phyloP scores from a whole-genome alignment of 768 basidiomycete species.

The Termitomyces sp. region DNA sequence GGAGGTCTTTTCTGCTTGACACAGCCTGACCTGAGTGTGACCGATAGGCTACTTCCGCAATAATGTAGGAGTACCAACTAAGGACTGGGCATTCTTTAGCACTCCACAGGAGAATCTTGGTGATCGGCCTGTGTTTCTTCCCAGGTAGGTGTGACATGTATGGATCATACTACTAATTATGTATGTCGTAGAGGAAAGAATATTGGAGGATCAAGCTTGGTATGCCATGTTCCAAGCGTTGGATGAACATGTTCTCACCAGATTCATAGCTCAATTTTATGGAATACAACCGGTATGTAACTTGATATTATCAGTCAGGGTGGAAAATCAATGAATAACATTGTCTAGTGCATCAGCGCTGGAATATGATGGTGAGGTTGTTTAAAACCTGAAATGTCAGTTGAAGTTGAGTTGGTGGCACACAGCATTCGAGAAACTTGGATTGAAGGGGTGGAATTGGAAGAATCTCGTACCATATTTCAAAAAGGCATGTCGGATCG shows the following conservation, averaged over 20 bases:
- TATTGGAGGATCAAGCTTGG: not conserved
- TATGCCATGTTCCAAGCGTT: not conserved
- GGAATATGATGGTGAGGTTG: not conserved
- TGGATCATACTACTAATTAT: not conserved
- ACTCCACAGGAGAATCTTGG: not conserved
- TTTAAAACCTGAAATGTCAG: not conserved
- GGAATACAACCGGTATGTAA: not conserved
- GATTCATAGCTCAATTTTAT: not conserved
- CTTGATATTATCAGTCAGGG: no score
- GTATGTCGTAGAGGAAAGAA: not conserved
- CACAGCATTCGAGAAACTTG: conserved; percentile 1
- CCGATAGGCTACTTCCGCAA: no score
- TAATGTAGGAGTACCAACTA: not conserved
- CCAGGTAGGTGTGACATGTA: not conserved
- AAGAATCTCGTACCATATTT: conserved; percentile 1
- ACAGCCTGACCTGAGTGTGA: no score
- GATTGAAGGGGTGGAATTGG: not conserved
- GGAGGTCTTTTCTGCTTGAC: no score
- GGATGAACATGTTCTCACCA: not conserved
- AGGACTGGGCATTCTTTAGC: conserved; percentile 1
- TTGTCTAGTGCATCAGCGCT: not conserved
- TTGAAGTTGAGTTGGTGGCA: not conserved
- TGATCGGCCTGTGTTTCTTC: not conserved
- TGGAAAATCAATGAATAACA: no score
- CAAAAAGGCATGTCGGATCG: not conserved